phyloP scores from a whole-genome alignment of 1,139 yeast species.

The Hyphopichia burtonii region DNA sequence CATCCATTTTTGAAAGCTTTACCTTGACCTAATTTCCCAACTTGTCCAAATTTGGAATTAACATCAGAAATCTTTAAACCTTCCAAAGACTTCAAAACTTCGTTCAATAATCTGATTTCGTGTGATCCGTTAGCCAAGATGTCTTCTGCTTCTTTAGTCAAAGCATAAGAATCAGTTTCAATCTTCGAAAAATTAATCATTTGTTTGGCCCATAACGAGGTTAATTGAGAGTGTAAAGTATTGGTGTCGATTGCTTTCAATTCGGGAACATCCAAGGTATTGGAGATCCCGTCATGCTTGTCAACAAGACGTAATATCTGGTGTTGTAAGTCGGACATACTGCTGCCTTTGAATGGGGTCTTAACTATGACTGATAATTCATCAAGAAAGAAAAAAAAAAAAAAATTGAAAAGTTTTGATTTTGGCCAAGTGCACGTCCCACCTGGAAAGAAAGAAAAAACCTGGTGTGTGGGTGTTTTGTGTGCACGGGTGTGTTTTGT shows the following conservation, averaged over 20 bases:
- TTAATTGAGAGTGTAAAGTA: slow-evolving; percentile 67
- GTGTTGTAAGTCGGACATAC: slow-evolving; percentile 58
- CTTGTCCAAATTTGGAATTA: slow-evolving; percentile 69
- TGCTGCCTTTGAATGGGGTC: background rate
- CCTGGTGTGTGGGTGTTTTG: no score
- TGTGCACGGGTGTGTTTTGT: no score
- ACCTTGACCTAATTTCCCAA: slow-evolving; percentile 93
- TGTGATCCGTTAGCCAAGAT: slow-evolving; percentile 83
- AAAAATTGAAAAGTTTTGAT: no score
- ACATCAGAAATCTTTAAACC: slow-evolving; percentile 85
- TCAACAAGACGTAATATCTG: slow-evolving; percentile 62
- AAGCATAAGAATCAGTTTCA: slow-evolving; percentile 73
- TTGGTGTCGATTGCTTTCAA: slow-evolving; percentile 37
- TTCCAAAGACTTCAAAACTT: slow-evolving; percentile 71
- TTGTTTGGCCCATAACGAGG: slow-evolving; percentile 80
- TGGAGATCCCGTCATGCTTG: slow-evolving; percentile 57
- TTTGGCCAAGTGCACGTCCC: no score
- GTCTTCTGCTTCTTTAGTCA: slow-evolving; percentile 81
- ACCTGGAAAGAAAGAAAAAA: no score
- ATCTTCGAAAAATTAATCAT: slow-evolving; percentile 75
- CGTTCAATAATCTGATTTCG: slow-evolving; percentile 77
- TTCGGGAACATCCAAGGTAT: slow-evolving; percentile 59
- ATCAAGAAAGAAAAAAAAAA: no score
- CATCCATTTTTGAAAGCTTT: slow-evolving; percentile 98
- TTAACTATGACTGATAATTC: no score